phyloP scores from a whole-genome alignment of 352 stramenopile species.

The Globisporangium emineosum region DNA sequence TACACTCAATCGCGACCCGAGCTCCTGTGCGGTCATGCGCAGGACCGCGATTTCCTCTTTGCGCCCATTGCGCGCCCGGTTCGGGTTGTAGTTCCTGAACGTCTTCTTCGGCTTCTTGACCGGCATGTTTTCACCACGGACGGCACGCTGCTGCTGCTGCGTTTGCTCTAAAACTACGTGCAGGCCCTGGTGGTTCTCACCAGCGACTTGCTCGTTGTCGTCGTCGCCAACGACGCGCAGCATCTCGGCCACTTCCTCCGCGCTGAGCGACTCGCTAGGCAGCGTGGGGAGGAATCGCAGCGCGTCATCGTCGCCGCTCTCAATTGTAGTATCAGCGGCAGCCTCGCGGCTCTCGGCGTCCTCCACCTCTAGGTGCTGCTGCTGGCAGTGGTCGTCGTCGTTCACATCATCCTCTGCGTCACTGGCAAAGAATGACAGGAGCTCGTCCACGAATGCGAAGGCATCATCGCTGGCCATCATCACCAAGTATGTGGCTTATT shows the following conservation, averaged over 20 bases:
- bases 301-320: neutral
- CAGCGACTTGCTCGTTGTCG: neutral
- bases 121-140: neutral
- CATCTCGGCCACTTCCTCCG: neutral
- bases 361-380: too few relatives aligned
- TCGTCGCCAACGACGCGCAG: neutral
- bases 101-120: neutral
- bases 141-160: neutral
- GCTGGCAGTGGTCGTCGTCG: neutral
- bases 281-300: neutral
- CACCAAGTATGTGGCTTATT: too few relatives aligned
- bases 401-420: neutral
- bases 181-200: neutral
- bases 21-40: conserved; percentile 17
- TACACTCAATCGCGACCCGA: conserved; percentile 4
- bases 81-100: neutral
- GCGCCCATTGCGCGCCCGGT: conserved; percentile 22
- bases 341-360: too few relatives aligned
- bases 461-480: neutral
- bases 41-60: conserved; percentile 32
- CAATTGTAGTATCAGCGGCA: neutral
- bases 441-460: neutral
- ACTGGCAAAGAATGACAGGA: neutral
- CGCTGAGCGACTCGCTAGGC: neutral
- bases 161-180: neutral